phyloP scores from a whole-genome alignment of 768 basidiomycete species.

The Rhodotorula kratochvilovae region DNA sequence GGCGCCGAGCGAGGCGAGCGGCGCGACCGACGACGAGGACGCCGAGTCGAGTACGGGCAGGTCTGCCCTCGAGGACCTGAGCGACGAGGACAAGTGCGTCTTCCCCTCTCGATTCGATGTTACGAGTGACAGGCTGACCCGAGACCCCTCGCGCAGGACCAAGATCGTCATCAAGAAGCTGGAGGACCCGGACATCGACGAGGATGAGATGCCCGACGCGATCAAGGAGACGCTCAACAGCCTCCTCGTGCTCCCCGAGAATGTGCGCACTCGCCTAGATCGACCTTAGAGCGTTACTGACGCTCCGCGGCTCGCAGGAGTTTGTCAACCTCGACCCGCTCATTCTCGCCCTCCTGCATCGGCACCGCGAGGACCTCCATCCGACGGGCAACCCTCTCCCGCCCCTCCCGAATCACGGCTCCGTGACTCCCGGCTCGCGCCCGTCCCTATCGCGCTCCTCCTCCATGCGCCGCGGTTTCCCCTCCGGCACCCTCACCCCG shows the following conservation, averaged over 20 bases:
- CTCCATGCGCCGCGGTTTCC: conserved; percentile 25
- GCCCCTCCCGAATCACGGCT: conserved; percentile 35
- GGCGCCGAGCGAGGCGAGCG: conserved; percentile 25
- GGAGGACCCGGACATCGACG: conserved; percentile 23
- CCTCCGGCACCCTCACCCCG: conserved; percentile 19
- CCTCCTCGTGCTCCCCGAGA: conserved; percentile 14
- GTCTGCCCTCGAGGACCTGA: conserved; percentile 7
- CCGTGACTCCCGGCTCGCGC: conserved; percentile 24
- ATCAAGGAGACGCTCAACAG: conserved; percentile 26
- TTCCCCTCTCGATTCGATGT: no score
- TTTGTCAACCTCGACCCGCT: conserved; percentile 28
- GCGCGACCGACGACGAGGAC: conserved; percentile 31
- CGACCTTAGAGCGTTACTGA: neutral
- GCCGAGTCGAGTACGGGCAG: neutral
- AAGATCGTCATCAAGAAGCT: conserved; percentile 22
- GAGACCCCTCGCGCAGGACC: neutral
- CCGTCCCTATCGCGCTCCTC: conserved; percentile 37
- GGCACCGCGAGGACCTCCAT: conserved; percentile 33
- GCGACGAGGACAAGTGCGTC: conserved; percentile 28
- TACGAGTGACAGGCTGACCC: neutral
- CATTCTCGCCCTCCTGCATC: conserved; percentile 34
- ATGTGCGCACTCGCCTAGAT: neutral
- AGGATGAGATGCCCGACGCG: conserved; percentile 39
- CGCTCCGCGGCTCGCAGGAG: neutral
- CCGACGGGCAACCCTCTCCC: conserved; percentile 37